Base-by-base conservation (phyloP, 1,139 yeast species). In the Debaryomycetaceae sp. region DNA sequence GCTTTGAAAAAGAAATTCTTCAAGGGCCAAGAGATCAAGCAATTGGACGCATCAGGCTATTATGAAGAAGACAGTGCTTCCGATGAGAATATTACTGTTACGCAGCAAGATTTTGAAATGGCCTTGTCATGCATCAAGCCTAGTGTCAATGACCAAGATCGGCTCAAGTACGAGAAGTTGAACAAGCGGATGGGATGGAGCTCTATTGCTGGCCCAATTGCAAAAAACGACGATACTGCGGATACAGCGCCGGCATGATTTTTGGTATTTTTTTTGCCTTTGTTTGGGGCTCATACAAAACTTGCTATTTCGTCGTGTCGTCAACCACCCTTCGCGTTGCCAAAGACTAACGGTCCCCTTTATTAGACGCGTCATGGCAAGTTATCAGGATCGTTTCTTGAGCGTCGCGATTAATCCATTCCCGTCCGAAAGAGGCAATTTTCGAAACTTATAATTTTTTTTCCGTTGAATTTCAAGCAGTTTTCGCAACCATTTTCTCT, bases 81-180 rank as follows among this genome's bases (percentile, higher is more conserved):
- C n/a, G 60, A 47, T 18, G 60, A 55, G 19, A 59, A 50, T 30
- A 66, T 83, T 7, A 44, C 53, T 12, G 93, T 90, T 8, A 69
- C 77, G 0, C 53, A 51, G 33, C 65, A 59, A 2, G 94, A 90
- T 51, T 90, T 90, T 43, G 63, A 64, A 25, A 50, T 44, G 15
- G 97, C 98, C 0, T 68, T 90, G 35, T 58, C 60, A 22, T 73
- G 73, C 37, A 83, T 90, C 12, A 77, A 79, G 37, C 97, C 98
- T 1, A 82, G 95, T 53, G 98, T 90, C 3, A 77, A 86, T 41
- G 96, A 86, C 45, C 65, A 64, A 37, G 98, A 90, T 45, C 70
- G 97, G 37, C 48, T 61, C 23, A 81, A 78, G 43, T 90, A 90
- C 48, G 92, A 81, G 36, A 54, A 55, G 51, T 49, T 75, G 35